These are phyloP conservation scores for Allomyces macrogynus DNA, from an alignment of 192 early-diverging fungal species.

Conservation along the genomic window DNA sequence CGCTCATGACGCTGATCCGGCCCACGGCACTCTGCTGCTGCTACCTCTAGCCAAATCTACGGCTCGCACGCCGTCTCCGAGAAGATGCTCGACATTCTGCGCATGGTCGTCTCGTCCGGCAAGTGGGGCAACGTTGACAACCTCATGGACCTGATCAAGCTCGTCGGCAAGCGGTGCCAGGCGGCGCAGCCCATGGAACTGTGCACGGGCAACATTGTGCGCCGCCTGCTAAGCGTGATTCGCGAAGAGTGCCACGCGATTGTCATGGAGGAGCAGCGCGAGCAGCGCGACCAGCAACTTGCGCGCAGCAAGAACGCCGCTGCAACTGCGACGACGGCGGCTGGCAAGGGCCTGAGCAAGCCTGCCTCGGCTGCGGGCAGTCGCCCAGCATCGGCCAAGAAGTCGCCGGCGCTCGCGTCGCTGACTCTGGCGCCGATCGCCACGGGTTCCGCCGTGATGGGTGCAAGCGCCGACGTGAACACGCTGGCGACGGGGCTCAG, in stretches of 20 bases:
- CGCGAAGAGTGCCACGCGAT: conserved; percentile 37
- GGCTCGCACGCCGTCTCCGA: conserved; percentile 44
- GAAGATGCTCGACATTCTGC: conserved; percentile 52
- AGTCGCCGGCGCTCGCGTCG: conserved; percentile 2
- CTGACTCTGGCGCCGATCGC: no score
- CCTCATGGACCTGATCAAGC: conserved; percentile 40
- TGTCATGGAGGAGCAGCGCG: conserved; percentile 10
- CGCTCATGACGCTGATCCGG: no score
- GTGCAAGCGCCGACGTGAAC: background rate
- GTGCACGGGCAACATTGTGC: conserved; percentile 65
- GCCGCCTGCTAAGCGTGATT: conserved; percentile 65
- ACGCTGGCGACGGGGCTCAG: background rate
- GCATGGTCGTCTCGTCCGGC: conserved; percentile 51
- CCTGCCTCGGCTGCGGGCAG: conserved; percentile 1
- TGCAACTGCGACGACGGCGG: conserved; percentile 6
- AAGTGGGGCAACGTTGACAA: conserved; percentile 43
- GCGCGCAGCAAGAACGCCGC: conserved; percentile 4
- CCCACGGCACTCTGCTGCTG: background rate
- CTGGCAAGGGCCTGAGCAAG: conserved; percentile 8
- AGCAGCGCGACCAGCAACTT: conserved; percentile 3
- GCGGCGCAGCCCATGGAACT: conserved; percentile 71
- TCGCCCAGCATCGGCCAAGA: conserved; percentile 8
- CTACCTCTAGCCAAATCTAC: conserved; percentile 28
- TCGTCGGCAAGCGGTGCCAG: conserved; percentile 41
- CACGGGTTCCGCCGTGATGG: background rate